Conservation (phyloP, 805 yeast genomes). For the Kluyveromyces wickerhamii region DNA sequence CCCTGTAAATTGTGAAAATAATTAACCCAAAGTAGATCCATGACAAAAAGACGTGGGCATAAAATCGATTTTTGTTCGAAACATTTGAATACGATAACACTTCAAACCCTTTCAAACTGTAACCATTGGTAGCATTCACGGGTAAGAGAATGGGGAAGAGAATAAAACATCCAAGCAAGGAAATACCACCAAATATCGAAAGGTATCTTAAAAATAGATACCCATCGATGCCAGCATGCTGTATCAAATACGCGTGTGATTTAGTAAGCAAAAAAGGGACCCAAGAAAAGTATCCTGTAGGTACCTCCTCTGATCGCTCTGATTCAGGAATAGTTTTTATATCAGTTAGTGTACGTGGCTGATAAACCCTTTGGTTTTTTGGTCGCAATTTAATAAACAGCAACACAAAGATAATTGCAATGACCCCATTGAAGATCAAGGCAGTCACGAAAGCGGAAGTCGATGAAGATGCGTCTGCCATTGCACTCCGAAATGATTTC, state of each 20-base stretch:
- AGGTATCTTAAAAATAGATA: constrained; percentile 64
- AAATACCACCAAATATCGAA: constrained; percentile 44
- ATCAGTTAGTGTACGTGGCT: constrained; percentile 57
- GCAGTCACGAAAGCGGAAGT: constrained; percentile 74
- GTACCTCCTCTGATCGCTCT: constrained; percentile 56
- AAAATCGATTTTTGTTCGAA: constrained; percentile 51
- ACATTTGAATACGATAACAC: constrained; percentile 58
- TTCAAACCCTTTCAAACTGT: constrained; percentile 49
- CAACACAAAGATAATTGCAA: constrained; percentile 47
- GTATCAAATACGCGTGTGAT: constrained; percentile 57
- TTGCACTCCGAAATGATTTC: too few species aligned
- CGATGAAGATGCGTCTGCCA: constrained; percentile 38
- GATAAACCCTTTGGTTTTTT: constrained; percentile 62
- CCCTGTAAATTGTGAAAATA: constrained; percentile 62
- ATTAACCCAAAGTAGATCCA: constrained; percentile 68
- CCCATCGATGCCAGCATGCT: constrained; percentile 69
- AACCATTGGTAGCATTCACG: constrained; percentile 65
- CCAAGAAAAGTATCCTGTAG: constrained; percentile 59
- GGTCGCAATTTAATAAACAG: constrained; percentile 60
- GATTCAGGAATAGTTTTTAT: constrained; percentile 32
- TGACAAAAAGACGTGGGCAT: constrained; percentile 68
- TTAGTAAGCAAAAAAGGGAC: constrained; percentile 39
- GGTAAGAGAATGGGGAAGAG: constrained; percentile 67
- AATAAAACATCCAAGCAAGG: constrained; percentile 45
- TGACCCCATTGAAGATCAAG: constrained; percentile 56